Base-by-base conservation (phyloP, 148 eudicot species). In the Bassia scoparia region DNA sequence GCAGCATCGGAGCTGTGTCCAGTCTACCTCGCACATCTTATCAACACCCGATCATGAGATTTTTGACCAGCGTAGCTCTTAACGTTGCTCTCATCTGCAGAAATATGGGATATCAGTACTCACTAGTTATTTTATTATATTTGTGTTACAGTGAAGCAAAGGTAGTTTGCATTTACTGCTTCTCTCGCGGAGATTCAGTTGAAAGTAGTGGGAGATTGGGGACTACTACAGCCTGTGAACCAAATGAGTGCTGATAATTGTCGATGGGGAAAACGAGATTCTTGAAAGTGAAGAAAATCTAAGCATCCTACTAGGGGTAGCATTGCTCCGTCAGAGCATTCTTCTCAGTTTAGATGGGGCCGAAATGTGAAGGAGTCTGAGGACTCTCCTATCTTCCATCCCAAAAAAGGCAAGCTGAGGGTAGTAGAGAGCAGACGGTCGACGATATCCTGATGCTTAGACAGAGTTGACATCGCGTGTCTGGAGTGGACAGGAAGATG, bases 171-270 rank as follows among this genome's bases (percentile, higher is more conserved):
- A 26, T 76, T 83, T 73, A 78, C 99, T 65, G 89, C 96, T 67
- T 92, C 99, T 66, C 97, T 75, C 90, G 68, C 79, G 94, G 96
- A 78, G 97, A 92, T 84, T 90, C 99, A 59, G 90, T 92, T 61
- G 97, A 90, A 81, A 96, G 97, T 79, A 92, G 94, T 84, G 95
- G 96, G 60, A 80, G 94, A 83, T 85, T 81, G 71, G 92, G 87
- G 74, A 83, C 77, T 70, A 84, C 84, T 81, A 67, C 80, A 60
- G 77, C 76, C 56, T 77, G 86, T 86, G 99, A 96, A 74, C 96
- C 96, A 16, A 87, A 87, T 77, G n/a, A 87, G 87, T 85, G 99
- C 99, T 64, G 99, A 96, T 86, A 92, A 92, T 80, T 87, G n/a
- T 96, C 80, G 92, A 92, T 77, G 96, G 88, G 63, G 94, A 88